Evolutionary conservation across 352 stramenopile species (phyloP).

Genomic region (Globisporangium nagaii): DNA sequence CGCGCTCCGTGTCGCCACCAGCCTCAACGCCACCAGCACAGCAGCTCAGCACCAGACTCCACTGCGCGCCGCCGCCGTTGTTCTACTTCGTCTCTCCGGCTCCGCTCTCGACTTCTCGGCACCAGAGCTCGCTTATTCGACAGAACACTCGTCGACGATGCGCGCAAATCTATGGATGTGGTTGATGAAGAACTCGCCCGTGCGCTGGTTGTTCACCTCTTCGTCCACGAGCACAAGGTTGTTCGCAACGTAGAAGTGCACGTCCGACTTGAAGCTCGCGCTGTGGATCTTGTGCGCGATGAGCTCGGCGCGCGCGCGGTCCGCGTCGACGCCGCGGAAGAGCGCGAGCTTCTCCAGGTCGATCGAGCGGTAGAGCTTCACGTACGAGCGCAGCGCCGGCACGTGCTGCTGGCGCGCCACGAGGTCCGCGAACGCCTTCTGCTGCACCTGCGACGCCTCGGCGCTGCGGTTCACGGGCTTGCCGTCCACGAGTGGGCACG

Average conservation of each 20-base stretch:
- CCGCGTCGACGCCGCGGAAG: slow-evolving; percentile 83
- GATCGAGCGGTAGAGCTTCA: slow-evolving; percentile 97
- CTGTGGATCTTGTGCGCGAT: slow-evolving; percentile 76
- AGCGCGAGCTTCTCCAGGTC: slow-evolving; percentile 90
- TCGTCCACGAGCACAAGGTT: slow-evolving; percentile 82
- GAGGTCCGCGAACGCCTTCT: slow-evolving; percentile 88
- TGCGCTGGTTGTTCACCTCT: slow-evolving; percentile 79
- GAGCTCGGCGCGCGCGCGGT: slow-evolving; percentile 66
- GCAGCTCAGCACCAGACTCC: not conserved
- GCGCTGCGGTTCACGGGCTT: slow-evolving; percentile 43
- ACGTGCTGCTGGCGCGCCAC: slow-evolving; percentile 85
- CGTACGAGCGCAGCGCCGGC: slow-evolving; percentile 90
- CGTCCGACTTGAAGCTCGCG: slow-evolving; percentile 60
- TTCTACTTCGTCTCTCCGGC: too few species aligned
- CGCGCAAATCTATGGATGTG: slow-evolving; percentile 86
- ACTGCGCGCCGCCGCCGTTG: too few species aligned
- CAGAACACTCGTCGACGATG: slow-evolving; percentile 79
- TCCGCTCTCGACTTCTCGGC: not conserved
- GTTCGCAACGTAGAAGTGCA: slow-evolving; percentile 80
- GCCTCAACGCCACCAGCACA: too few species aligned
- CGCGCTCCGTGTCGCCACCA: too few species aligned
- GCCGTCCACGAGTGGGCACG: slow-evolving; percentile 52
- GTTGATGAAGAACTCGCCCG: slow-evolving; percentile 87
- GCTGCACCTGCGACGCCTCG: slow-evolving; percentile 71
- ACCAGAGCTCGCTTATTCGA: slow-evolving; percentile 21